phyloP scores from a whole-genome alignment of 2,329 filamentous ascomycete genomes.

The Aspergillus sojae region DNA sequence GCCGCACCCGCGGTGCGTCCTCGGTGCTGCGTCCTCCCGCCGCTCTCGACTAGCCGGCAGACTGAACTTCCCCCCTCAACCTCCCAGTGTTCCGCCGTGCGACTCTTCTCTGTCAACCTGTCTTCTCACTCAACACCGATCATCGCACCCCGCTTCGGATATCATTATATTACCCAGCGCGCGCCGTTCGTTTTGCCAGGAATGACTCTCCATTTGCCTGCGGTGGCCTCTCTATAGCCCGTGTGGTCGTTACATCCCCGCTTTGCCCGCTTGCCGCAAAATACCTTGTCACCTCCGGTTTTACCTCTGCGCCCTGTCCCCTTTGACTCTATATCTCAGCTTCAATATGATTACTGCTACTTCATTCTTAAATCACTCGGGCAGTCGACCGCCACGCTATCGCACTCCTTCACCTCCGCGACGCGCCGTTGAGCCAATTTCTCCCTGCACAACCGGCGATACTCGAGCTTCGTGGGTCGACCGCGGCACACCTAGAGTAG shows the following conservation, averaged over 20 bases:
- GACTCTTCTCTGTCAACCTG: slow-evolving; percentile 24
- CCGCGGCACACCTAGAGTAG: slow-evolving; percentile 28
- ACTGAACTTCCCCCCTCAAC: slow-evolving; percentile 27
- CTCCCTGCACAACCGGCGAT: slow-evolving; percentile 38
- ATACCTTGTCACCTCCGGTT: slow-evolving; percentile 28
- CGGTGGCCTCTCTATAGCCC: slow-evolving; percentile 44
- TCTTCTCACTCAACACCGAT: slow-evolving; percentile 24
- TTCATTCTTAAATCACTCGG: slow-evolving; percentile 40
- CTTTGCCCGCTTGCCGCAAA: slow-evolving; percentile 44
- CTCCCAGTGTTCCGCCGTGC: slow-evolving; percentile 26
- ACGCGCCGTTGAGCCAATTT: slow-evolving; percentile 50
- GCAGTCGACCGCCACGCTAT: slow-evolving; percentile 45
- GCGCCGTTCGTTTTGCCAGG: slow-evolving; percentile 36
- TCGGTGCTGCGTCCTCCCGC: slow-evolving; percentile 23
- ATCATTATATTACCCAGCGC: slow-evolving; percentile 26
- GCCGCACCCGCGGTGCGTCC: slow-evolving; percentile 20
- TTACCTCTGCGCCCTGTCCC: slow-evolving; percentile 17
- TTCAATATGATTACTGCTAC: slow-evolving; percentile 42
- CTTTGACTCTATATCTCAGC: slow-evolving; percentile 8
- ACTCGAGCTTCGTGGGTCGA: slow-evolving; percentile 33
- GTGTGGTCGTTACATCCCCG: slow-evolving; percentile 45
- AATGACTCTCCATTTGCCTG: slow-evolving; percentile 43
- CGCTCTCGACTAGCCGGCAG: slow-evolving; percentile 24
- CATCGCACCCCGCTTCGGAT: slow-evolving; percentile 22
- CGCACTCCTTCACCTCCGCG: slow-evolving; percentile 51